Conservation (phyloP, 164 flowering plant species). For the Saururus chinensis region DNA sequence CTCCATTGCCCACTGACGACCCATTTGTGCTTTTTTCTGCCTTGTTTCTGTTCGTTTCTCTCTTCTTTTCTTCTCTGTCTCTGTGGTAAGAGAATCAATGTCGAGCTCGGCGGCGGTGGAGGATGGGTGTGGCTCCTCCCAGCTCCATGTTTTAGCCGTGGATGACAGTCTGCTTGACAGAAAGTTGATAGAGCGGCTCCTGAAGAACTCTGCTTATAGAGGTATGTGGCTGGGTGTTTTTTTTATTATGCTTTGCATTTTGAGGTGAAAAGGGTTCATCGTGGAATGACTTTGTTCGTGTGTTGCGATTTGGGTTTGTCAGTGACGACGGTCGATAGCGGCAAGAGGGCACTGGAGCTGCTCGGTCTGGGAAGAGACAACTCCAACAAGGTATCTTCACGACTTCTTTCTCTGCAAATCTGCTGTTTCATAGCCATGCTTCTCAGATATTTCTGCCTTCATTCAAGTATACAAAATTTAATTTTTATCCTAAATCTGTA, state of each 20-base stretch:
- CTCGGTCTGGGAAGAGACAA: slow-evolving; percentile 12
- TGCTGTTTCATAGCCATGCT: neutral
- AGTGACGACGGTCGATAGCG: slow-evolving; percentile 23
- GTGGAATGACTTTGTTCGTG: neutral
- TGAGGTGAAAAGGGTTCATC: neutral
- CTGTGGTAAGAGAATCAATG: neutral
- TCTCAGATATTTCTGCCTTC: neutral
- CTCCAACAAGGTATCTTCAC: slow-evolving; percentile 6
- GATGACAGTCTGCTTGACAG: slow-evolving; percentile 18
- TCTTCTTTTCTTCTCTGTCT: neutral
- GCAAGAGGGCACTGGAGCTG: slow-evolving; percentile 16
- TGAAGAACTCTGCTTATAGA: slow-evolving; percentile 17
- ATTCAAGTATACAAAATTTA: neutral
- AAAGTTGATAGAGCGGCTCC: slow-evolving; percentile 16
- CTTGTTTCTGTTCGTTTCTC: neutral
- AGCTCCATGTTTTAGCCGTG: slow-evolving; percentile 17
- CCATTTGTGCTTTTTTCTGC: neutral
- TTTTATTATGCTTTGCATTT: neutral
- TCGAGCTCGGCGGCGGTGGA: neutral
- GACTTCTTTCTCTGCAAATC: neutral
- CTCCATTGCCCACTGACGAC: neutral
- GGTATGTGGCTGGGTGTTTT: slow-evolving; percentile 2
- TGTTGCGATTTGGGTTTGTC: neutral
- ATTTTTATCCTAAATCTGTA: neutral
- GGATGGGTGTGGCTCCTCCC: slow-evolving; percentile 1